phyloP scores from a whole-genome alignment of 129 eudicot species.

The Daucus carota region DNA sequence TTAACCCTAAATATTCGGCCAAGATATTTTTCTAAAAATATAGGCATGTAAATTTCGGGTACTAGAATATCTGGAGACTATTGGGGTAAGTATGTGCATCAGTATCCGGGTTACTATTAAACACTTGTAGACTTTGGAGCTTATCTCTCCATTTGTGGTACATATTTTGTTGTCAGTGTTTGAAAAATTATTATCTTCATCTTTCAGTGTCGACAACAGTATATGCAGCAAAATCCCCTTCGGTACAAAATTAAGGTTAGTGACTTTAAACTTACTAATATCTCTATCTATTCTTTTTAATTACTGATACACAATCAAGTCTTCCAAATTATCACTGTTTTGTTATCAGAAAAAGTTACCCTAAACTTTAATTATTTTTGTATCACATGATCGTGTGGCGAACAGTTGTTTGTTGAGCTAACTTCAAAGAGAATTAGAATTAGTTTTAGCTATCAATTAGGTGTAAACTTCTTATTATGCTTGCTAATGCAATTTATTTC shows the following conservation, averaged over 20 bases:
- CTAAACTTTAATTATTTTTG: not conserved
- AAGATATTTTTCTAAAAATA: not conserved
- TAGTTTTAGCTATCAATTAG: not conserved
- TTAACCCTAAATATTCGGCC: not conserved
- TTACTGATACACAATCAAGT: not conserved
- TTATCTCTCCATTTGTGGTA: too few relatives aligned
- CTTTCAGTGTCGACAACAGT: constrained; percentile 41
- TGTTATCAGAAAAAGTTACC: not conserved
- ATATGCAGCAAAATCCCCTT: constrained; percentile 35
- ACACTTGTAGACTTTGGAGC: not conserved
- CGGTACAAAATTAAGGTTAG: constrained; percentile 48
- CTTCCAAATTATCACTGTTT: not conserved
- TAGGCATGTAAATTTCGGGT: not conserved
- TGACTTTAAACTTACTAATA: not conserved
- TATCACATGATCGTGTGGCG: not conserved
- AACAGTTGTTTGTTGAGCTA: not conserved
- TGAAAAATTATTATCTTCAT: constrained; percentile 6
- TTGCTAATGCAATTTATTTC: not conserved
- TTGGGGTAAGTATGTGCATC: constrained; percentile 8
- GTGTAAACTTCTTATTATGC: not conserved
- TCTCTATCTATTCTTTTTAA: not conserved
- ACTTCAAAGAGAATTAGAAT: not conserved
- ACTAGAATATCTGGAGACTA: not conserved
- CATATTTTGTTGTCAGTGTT: not conserved
- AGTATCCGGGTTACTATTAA: not conserved